Conservation (phyloP, 371 early-diverging fungal genomes). For the Rhizopus delemar region DNA sequence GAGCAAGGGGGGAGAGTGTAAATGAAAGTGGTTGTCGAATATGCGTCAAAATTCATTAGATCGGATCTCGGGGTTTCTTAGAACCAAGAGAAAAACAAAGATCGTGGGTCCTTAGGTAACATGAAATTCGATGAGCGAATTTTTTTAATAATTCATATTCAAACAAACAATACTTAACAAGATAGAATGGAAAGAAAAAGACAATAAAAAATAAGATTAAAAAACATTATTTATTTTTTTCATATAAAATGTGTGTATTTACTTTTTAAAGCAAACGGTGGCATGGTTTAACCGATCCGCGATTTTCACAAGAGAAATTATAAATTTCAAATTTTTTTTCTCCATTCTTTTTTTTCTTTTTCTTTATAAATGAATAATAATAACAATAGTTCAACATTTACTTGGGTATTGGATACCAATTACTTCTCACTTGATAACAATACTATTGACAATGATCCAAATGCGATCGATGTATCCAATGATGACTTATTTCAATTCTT, state of each 20-base stretch:
- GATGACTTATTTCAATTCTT: conserved; percentile 23
- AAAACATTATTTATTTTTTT: background rate
- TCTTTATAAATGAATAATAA: conserved; percentile 5
- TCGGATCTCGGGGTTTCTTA: too few species aligned
- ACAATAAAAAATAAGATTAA: conserved; percentile 1
- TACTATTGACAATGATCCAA: background rate
- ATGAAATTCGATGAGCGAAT: too few species aligned
- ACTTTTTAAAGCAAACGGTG: background rate
- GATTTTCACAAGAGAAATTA: background rate
- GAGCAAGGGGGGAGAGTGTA: too few species aligned
- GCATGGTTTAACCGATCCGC: background rate
- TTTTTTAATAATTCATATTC: too few species aligned
- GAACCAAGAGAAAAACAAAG: too few species aligned
- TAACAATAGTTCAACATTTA: conserved; percentile 12
- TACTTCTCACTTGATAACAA: background rate
- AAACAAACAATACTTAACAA: too few species aligned
- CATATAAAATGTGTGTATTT: too few species aligned
- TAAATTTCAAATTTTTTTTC: background rate
- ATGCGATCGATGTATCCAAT: conserved; percentile 3
- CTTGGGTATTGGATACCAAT: conserved; percentile 11
- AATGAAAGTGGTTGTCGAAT: too few species aligned
- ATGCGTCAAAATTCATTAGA: too few species aligned
- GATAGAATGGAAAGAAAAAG: background rate
- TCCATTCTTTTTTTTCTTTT: background rate
- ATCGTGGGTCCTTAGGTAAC: too few species aligned